Evolutionary conservation across 116 monocot genomes (phyloP).

Genomic region (Trichopus zeylanicus): DNA sequence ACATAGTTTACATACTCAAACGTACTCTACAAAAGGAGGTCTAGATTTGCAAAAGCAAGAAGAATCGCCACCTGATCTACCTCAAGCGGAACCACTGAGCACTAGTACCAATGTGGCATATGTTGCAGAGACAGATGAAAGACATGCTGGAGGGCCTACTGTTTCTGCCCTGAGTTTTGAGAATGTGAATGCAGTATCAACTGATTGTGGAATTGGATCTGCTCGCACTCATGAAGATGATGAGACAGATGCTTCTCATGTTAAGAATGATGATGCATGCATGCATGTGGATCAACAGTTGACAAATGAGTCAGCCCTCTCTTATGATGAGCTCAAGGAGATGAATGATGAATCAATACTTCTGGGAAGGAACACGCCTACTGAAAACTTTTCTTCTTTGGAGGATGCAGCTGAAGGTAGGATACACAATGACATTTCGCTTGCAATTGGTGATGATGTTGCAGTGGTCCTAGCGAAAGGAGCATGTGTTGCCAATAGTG

Average conservation of each 20-base stretch:
- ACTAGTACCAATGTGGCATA: slow-evolving; percentile 6
- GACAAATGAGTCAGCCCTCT: slow-evolving; percentile 2
- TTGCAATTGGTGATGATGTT: slow-evolving; percentile 5
- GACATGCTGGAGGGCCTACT: background rate
- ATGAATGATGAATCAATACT: slow-evolving; percentile 3
- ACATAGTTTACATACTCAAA: slow-evolving; percentile 25
- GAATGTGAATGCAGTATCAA: background rate
- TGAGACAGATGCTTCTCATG: background rate
- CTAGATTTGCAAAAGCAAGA: slow-evolving; percentile 11
- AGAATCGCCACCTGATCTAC: background rate
- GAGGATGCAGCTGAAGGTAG: background rate
- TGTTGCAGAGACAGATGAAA: background rate
- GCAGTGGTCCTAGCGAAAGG: background rate
- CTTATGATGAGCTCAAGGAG: slow-evolving; percentile 7
- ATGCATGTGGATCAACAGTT: slow-evolving; percentile 8
- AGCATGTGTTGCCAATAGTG: background rate
- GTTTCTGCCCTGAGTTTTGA: background rate
- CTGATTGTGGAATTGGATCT: background rate
- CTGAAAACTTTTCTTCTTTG: background rate
- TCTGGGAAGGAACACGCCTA: background rate
- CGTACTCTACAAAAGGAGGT: background rate
- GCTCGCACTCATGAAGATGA: background rate
- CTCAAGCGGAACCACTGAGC: slow-evolving; percentile 1
- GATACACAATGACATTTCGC: background rate
- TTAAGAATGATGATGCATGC: slow-evolving; percentile 7